Evolutionary conservation across 768 basidiomycete genomes (phyloP), one percentile per base, ranked within the genome.

Genomic region (Porphyrellus cyaneotinctus): DNA sequence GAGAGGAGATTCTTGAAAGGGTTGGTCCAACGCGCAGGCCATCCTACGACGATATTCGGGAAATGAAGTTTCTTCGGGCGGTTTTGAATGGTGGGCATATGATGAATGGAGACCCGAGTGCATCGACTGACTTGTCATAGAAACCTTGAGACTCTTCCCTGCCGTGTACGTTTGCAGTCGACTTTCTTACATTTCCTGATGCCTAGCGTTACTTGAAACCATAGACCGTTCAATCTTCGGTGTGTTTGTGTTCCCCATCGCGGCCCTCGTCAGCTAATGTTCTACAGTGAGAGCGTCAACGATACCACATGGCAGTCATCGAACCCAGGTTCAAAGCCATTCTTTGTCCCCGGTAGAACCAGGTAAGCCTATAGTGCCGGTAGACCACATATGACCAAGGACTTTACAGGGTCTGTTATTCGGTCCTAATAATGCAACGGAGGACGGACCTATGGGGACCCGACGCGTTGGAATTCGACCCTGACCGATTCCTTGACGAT

Each of bases 21-120:
- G 65, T 79, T 36, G 75, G 76, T 2, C 52, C 65, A 1, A 61
- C 57, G 10, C 58, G 64, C 6, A 56, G 66, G n/a, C 77, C 75
- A 13, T 68, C 70, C 0, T 74, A 72, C 54, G 74, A 75, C 43
- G 68, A 75, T 62, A 67, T 80, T 39, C 62, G 67, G 23, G 70
- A 72, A 6, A 71, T 77, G 72, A 77, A 73, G 54, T 75, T 70
- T 54, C 61, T 77, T 12, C 63, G 74, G 7, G 76, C 78, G 24
- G 73, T 76, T 23, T 64, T 77, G 31, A 76, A 77, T 51, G 76
- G 75, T 75, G 31, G 10, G 66, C 52, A 38, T 17, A 4, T n/a
- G 18, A 32, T 14, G 15, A 26, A 6, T 8, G 11, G 6, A 2
- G 7, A 33, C 24, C 23, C 9, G 1, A 28, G 26, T 32, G 11